A percentile compares a stretch with the other conserved stretches of the same genome.
These are phyloP conservation scores for Zygosaccharomyces gambellarensis DNA, from an alignment of 805 yeast species.

Conservation along the genomic window DNA sequence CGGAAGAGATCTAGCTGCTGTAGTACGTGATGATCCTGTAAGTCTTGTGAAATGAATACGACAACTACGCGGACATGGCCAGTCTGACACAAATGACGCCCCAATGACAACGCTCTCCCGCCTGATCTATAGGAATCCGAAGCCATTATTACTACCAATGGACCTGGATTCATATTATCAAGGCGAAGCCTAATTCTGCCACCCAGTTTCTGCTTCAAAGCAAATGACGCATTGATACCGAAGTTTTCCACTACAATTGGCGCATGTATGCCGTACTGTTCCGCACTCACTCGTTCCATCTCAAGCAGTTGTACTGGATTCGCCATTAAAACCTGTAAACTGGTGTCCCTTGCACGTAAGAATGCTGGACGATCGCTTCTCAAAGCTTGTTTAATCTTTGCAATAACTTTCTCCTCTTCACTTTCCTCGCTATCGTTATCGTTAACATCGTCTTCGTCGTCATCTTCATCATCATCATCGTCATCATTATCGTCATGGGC, in stretches of 20 bases:
- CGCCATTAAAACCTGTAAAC: constrained; percentile 48
- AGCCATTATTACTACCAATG: constrained; percentile 62
- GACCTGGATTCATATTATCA: constrained; percentile 73
- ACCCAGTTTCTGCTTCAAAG: constrained; percentile 60
- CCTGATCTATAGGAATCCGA: constrained; percentile 73
- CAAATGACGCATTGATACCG: constrained; percentile 57
- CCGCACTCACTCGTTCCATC: constrained; percentile 56
- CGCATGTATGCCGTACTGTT: constrained; percentile 47
- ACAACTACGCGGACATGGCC: constrained; percentile 68
- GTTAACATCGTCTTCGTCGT: constrained; percentile 2
- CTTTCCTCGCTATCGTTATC: constrained; percentile 6
- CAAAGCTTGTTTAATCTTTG: constrained; percentile 14
- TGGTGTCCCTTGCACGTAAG: constrained; percentile 18
- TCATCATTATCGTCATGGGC: constrained; percentile 12
- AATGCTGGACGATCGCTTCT: constrained; percentile 12
- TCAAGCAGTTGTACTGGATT: constrained; percentile 77
- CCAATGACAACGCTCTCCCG: constrained; percentile 68
- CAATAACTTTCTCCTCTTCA: constrained; percentile 24
- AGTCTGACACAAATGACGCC: constrained; percentile 57
- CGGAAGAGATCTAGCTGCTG: constrained; percentile 53
- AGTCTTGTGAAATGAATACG: constrained; percentile 33
- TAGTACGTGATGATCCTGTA: constrained; percentile 32
- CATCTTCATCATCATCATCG: neutral
- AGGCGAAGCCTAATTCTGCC: constrained; percentile 61
- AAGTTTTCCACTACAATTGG: constrained; percentile 56